Conservation (phyloP, 768 basidiomycete species). For the Tylopilus sp. region DNA sequence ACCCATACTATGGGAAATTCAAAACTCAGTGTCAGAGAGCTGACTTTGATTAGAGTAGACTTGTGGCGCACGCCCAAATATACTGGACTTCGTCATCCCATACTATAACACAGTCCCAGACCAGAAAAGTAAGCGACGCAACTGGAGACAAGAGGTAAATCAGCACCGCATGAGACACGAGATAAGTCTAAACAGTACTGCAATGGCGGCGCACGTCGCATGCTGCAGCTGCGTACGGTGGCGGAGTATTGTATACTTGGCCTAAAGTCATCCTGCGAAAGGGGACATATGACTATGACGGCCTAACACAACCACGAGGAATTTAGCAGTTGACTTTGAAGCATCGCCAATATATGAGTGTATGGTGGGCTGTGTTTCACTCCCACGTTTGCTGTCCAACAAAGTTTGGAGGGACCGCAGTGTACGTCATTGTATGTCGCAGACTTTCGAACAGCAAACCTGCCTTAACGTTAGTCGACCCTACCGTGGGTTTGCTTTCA, state of each 20-base stretch:
- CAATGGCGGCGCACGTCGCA: conserved; percentile 11
- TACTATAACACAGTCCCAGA: conserved; percentile 12
- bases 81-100: conserved; percentile 17
- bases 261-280: background rate
- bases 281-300: background rate
- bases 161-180: background rate
- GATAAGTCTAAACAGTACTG: background rate
- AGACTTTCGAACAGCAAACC: background rate
- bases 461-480: background rate
- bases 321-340: background rate
- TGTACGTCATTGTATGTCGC: background rate
- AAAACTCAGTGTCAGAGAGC: background rate
- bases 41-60: background rate
- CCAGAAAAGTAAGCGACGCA: conserved; percentile 8
- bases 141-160: conserved; percentile 2
- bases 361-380: background rate
- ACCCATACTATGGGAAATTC: conserved; percentile 19
- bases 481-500: background rate
- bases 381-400: background rate
- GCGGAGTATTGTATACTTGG: background rate
- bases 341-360: background rate
- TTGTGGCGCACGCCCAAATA: conserved; percentile 21
- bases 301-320: background rate
- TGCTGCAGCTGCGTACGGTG: background rate
- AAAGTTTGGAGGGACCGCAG: background rate